These are phyloP conservation scores for Viola pubescens DNA, from an alignment of 441 rosid species.

Conservation along the genomic window DNA sequence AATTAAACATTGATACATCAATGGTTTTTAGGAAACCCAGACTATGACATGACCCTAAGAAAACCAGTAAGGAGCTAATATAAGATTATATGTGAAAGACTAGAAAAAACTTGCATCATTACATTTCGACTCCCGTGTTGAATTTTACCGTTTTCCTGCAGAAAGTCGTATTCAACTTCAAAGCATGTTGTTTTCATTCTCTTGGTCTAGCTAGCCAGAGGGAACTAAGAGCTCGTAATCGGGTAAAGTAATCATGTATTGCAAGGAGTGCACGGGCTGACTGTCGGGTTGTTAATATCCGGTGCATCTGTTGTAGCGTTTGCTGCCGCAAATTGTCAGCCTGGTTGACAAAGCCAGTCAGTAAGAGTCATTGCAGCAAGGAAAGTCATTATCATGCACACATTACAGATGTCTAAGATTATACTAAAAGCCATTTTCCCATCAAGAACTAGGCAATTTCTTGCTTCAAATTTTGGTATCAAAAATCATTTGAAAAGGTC, in stretches of 20 bases:
- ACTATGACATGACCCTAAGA: not conserved
- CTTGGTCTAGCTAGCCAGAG: slow-evolving; percentile 94
- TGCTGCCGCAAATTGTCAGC: slow-evolving; percentile 94
- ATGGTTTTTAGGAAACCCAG: not conserved
- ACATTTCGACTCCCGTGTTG: not conserved
- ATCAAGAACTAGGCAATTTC: too few relatives aligned
- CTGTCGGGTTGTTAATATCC: slow-evolving; percentile 77
- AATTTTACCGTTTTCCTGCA: slow-evolving; percentile 10
- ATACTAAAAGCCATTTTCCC: too few relatives aligned
- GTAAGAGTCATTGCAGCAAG: not conserved
- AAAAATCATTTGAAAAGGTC: too few relatives aligned
- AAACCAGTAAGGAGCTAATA: slow-evolving; percentile 1
- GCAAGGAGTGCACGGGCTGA: slow-evolving; percentile 91
- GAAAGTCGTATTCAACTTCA: slow-evolving; percentile 4
- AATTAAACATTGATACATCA: slow-evolving; percentile 3
- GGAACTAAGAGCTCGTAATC: slow-evolving; percentile 94
- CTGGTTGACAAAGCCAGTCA: slow-evolving; percentile 32
- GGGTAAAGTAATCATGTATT: slow-evolving; percentile 70
- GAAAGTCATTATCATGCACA: too few relatives aligned
- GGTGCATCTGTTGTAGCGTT: slow-evolving; percentile 78
- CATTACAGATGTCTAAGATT: too few relatives aligned
- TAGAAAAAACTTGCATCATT: slow-evolving; percentile 1
- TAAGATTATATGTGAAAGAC: not conserved
- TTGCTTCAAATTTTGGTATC: too few relatives aligned
- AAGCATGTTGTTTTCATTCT: slow-evolving; percentile 35